Evolutionary conservation across 2,329 filamentous ascomycete genomes (phyloP), one percentile per base, ranked within the genome.

Genomic region (Colletotrichum musae): DNA sequence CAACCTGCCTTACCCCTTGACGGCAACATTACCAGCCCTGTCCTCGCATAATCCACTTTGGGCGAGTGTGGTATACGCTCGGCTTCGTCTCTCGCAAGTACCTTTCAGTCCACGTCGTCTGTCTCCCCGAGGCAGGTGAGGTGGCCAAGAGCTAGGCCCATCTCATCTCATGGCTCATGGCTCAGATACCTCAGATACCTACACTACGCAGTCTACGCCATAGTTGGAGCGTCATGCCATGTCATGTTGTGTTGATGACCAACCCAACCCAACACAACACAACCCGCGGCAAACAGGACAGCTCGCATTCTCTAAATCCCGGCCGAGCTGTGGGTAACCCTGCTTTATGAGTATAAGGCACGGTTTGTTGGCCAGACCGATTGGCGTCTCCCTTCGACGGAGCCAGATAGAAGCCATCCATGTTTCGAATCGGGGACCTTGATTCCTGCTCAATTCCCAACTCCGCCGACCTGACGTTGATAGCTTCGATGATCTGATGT

Each of bases 1-100:
- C 63, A 62, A 66, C 51, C 52, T 70, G 56, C 57, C 65, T 54
- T 68, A 48, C 41, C 66, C 66, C 66, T 69, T 54, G 66, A 69
- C 62, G 39, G 50, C 66, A 69, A 51, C 62, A 66, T 64, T 68
- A 58, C 58, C 52, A 62, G 57, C 57, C 51, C 58, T 70, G 45
- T 52, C 57, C 39, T 62, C 53, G 68, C 47, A 57, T 21, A 54
- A 54, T 28, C 68, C 68, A 60, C 56, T 51, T 56, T 36, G 32
- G 32, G 32, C 7, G 48, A 18, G 26, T 18, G 57, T 66, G 50
- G 62, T 56, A 50, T n/a, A 45, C 50, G 51, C 41, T 50, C 54
- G 62, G 36, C 45, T 56, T 60, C 41, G 66, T 60, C 54, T 39
- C 56, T 57, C 18, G 10, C 16, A 69, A 21, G 56, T 70, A 56